Evolutionary conservation across 441 rosid species (phyloP).

Genomic region (Metrosideros polymorpha): DNA sequence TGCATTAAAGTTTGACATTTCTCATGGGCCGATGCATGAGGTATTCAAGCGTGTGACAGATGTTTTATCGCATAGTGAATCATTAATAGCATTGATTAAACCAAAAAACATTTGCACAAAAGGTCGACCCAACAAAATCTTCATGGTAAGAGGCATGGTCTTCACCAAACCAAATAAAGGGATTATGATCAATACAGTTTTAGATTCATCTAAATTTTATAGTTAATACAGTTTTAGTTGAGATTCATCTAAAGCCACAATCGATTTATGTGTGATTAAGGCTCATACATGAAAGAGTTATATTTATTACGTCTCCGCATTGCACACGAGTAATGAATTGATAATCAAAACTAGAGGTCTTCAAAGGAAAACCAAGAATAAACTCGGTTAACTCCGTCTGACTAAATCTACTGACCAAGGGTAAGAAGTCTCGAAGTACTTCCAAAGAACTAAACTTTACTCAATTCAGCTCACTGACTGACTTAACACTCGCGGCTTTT

Average conservation of each 20-base stretch:
- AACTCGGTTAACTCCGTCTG: background rate
- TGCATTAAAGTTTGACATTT: background rate
- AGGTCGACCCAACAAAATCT: background rate
- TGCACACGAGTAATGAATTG: accelerated
- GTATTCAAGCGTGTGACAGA: background rate
- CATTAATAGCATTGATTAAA: background rate
- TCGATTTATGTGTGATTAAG: background rate
- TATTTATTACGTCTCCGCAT: background rate
- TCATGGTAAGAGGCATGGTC: background rate
- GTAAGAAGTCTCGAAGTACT: background rate
- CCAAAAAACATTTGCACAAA: background rate
- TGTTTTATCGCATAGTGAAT: background rate
- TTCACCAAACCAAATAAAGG: background rate
- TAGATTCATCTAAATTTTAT: background rate
- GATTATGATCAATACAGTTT: background rate
- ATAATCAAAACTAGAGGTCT: background rate
- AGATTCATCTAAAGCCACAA: background rate
- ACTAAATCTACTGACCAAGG: background rate
- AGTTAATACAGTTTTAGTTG: background rate
- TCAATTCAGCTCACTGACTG: background rate
- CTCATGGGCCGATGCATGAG: background rate
- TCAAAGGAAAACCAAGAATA: background rate
- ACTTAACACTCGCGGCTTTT: background rate
- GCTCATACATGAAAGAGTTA: background rate
- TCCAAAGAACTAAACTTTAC: background rate